Base-by-base conservation (phyloP, 805 yeast genomes). In the Candida quercuum region DNA sequence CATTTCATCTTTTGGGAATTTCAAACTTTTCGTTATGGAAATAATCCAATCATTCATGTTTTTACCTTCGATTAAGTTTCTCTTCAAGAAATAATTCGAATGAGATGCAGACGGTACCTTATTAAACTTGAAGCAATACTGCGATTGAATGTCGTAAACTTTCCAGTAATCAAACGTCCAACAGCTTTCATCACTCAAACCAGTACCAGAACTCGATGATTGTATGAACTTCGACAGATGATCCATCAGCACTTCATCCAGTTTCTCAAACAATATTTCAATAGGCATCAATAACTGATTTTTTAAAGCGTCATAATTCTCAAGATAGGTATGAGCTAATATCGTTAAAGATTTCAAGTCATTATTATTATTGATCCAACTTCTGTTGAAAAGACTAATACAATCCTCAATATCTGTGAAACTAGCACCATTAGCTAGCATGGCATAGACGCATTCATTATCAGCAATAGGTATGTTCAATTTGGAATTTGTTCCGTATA, bases 61-160 rank as follows among this genome's bases (percentile, higher is more conserved):
- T 4, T 24, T 26, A 2, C 23, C 27, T 18, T 44, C 46, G n/a
- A 48, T 33, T 12, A 18, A 16, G 2, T 20, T 11, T n/a, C 37
- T 34, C 1, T 26, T 16, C 3, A 46, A 29, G 24, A 64, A 53
- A 14, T 51, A 45, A 9, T 43, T 19, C 3, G 19, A 25, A 45
- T 67, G 67, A 12, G 56, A 44, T 14, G 63, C 56, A 3, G 76
- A 69, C 2, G 75, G 71, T 1, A 61, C 53, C 38, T 65, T 63
- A 45, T 64, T 61, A 45, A 56, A 64, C 16, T 57, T 49, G 33
- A 63, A 57, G 14, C 68, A 58, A 43, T 67, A 70, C 23, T 63
- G 63, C 1, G 79, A 68, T 11, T 74, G 57, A 11, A 74, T 46
- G 6, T 64, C 52, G 44, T 72, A 75, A 14, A 75, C 66, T 42